phyloP scores from a whole-genome alignment of 441 rosid species.

The Theobroma grandiflorum region DNA sequence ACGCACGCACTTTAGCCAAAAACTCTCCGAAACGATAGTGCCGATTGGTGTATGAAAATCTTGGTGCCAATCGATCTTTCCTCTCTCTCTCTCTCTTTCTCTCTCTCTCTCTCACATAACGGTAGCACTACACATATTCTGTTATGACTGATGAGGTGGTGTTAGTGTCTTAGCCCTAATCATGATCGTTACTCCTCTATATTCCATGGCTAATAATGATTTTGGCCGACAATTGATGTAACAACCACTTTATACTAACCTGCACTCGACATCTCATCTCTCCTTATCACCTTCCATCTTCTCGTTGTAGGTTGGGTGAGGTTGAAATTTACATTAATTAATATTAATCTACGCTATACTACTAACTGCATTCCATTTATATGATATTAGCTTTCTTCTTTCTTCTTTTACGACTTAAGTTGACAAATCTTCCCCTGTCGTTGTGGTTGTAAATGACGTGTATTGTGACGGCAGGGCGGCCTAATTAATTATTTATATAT shows the following conservation, averaged over 20 bases:
- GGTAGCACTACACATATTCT: conserved; percentile 48
- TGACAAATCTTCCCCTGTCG: not conserved
- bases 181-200: conserved; percentile 47
- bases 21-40: not conserved
- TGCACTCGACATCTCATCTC: conserved; percentile 57
- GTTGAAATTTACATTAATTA: conserved; percentile 19
- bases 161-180: conserved; percentile 40
- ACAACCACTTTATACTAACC: conserved; percentile 61
- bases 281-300: conserved; percentile 39
- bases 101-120: conserved; percentile 24
- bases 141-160: conserved; percentile 36
- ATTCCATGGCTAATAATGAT: conserved; percentile 57
- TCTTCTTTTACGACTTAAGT: not conserved
- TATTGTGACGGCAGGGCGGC: conserved; percentile 36
- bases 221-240: conserved; percentile 57
- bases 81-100: not conserved
- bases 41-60: not conserved
- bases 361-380: conserved; percentile 14
- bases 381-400: not conserved
- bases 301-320: conserved; percentile 37
- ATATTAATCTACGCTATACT: not conserved
- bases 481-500: not conserved
- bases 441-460: conserved; percentile 42
- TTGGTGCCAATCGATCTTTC: not conserved
- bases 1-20: not conserved